These are phyloP conservation scores for Garcileccinum viscosum DNA, from an alignment of 1,284 basidiomycete species.

Conservation along the genomic window DNA sequence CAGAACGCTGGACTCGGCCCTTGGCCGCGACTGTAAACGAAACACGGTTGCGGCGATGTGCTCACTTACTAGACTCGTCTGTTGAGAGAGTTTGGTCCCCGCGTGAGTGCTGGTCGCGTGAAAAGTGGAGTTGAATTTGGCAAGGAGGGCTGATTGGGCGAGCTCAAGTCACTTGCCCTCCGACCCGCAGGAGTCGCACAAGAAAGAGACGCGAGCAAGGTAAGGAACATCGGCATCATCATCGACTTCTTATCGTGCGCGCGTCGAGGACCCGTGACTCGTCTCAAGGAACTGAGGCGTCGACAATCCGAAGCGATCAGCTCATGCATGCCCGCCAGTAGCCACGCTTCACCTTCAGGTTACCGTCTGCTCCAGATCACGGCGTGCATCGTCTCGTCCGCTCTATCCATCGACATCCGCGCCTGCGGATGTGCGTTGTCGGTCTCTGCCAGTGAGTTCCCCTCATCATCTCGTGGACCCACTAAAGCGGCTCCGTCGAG, in stretches of 20 bases:
- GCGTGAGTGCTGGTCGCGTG: constrained; percentile 16
- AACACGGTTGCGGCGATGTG: too few relatives aligned
- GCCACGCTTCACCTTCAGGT: not conserved
- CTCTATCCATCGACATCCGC: constrained; percentile 18
- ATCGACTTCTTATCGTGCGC: constrained; percentile 2
- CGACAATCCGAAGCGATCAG: constrained; percentile 17
- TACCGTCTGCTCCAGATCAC: constrained; percentile 10
- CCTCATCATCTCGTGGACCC: not conserved
- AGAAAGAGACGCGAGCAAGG: constrained; percentile 1
- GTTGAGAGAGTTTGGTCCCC: constrained; percentile 1
- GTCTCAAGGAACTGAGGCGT: constrained; percentile 10
- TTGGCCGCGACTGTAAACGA: not conserved
- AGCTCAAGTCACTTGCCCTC: constrained; percentile 8
- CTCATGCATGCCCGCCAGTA: constrained; percentile 19
- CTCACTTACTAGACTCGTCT: too few relatives aligned
- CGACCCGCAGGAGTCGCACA: not conserved
- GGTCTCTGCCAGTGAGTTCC: constrained; percentile 7
- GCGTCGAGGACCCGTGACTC: constrained; percentile 11
- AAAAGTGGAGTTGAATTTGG: constrained; percentile 16
- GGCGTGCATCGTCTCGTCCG: not conserved
- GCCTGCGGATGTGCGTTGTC: constrained; percentile 13
- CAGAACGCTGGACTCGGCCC: not conserved
- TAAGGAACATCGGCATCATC: not conserved
- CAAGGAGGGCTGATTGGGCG: constrained; percentile 13
- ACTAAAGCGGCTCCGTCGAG: constrained; percentile 5